Evolutionary conservation across 2,329 filamentous ascomycete species (phyloP).

Genomic region (Coniochaeta sp.): DNA sequence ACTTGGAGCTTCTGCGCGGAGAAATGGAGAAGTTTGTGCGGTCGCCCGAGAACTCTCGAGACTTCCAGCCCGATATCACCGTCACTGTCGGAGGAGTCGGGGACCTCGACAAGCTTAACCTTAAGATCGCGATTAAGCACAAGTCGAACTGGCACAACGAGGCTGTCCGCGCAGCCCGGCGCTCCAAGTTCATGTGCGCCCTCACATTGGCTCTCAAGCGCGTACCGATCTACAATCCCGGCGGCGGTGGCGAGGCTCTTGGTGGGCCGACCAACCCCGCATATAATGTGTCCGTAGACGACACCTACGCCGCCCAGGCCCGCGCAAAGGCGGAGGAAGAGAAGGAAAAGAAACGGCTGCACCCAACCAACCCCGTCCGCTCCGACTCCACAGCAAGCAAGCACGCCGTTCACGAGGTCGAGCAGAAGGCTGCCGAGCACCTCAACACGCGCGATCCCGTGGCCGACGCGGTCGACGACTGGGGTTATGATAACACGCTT

Average conservation of each 20-base stretch:
- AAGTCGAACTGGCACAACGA: slow-evolving; percentile 94
- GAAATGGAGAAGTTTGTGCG: slow-evolving; percentile 85
- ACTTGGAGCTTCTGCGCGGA: slow-evolving; percentile 74
- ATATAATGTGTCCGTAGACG: slow-evolving; percentile 71
- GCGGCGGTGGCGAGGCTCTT: slow-evolving; percentile 56
- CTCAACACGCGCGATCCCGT: slow-evolving; percentile 33
- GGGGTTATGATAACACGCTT: slow-evolving; percentile 29
- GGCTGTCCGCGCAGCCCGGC: slow-evolving; percentile 66
- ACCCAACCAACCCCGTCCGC: slow-evolving; percentile 35
- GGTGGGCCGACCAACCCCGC: slow-evolving; percentile 67
- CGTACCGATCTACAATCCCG: slow-evolving; percentile 78
- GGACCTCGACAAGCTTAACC: slow-evolving; percentile 79
- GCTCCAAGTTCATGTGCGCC: slow-evolving; percentile 96
- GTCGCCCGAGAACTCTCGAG: slow-evolving; percentile 76
- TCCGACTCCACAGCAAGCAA: slow-evolving; percentile 10
- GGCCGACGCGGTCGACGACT: slow-evolving; percentile 26
- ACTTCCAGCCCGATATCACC: slow-evolving; percentile 80
- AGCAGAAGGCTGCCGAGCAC: slow-evolving; percentile 36
- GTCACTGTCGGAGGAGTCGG: slow-evolving; percentile 73
- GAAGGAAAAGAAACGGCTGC: slow-evolving; percentile 59
- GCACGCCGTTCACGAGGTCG: slow-evolving; percentile 13
- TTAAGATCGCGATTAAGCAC: slow-evolving; percentile 80
- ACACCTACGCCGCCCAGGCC: slow-evolving; percentile 57
- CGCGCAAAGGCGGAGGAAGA: slow-evolving; percentile 51
- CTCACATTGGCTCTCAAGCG: slow-evolving; percentile 77